A percentile compares a stretch with the other conserved stretches of the same genome.
phyloP scores from a whole-genome alignment of 805 yeast genomes.

The Candida schatavii region DNA sequence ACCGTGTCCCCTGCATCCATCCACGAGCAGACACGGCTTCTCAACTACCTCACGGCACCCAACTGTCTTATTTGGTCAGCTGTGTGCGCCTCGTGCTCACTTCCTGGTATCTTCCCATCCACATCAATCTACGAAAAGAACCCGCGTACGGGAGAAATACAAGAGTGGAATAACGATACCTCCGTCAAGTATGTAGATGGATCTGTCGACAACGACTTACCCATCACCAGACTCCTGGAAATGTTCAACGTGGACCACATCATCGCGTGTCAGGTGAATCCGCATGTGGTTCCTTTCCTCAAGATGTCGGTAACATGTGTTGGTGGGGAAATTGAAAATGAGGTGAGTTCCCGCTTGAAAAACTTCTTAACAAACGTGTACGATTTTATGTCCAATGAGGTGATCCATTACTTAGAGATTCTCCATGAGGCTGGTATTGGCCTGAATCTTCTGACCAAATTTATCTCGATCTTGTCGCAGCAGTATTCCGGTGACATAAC shows the following conservation, averaged over 20 bases:
- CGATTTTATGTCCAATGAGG: slow-evolving; percentile 63
- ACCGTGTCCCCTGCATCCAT: slow-evolving; percentile 90
- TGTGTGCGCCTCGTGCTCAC: slow-evolving; percentile 89
- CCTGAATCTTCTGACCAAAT: slow-evolving; percentile 66
- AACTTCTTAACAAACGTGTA: slow-evolving; percentile 51
- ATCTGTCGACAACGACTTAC: slow-evolving; percentile 91
- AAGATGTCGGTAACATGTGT: slow-evolving; percentile 64
- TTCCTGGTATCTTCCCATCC: slow-evolving; percentile 89
- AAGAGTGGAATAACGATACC: slow-evolving; percentile 77
- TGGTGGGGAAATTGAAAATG: slow-evolving; percentile 67
- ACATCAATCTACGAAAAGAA: slow-evolving; percentile 82
- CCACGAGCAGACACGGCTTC: slow-evolving; percentile 84
- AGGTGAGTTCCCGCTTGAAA: slow-evolving; percentile 53
- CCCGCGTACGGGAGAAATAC: slow-evolving; percentile 64
- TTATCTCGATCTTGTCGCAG: slow-evolving; percentile 76
- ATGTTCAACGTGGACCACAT: slow-evolving; percentile 98
- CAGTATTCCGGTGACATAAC: slow-evolving; percentile 93
- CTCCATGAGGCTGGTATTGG: slow-evolving; percentile 74
- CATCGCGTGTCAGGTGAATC: slow-evolving; percentile 96
- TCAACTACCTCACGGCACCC: slow-evolving; percentile 79
- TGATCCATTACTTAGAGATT: slow-evolving; percentile 73
- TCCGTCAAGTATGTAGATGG: slow-evolving; percentile 90
- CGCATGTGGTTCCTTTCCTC: slow-evolving; percentile 89
- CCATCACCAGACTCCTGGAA: slow-evolving; percentile 84
- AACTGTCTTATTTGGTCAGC: slow-evolving; percentile 84